phyloP scores from a whole-genome alignment of 1,284 basidiomycete species.

The Fereydounia khargensis region DNA sequence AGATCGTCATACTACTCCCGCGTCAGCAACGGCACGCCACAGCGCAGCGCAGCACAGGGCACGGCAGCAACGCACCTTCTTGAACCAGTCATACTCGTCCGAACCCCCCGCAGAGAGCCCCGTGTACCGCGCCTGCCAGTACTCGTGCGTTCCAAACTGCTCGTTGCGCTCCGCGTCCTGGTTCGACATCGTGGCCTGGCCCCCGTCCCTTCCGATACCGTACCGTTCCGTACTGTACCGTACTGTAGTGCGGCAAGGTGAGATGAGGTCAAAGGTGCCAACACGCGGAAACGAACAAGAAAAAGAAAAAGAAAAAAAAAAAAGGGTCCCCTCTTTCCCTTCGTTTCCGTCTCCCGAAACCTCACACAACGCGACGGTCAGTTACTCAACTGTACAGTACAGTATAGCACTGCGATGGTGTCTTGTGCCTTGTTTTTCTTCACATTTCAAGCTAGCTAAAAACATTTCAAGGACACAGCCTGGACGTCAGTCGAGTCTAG shows the following conservation, averaged over 20 bases:
- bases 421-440: too few relatives aligned
- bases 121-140: constrained; percentile 49
- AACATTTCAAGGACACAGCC: not conserved
- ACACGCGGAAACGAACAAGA: too few relatives aligned
- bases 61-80: constrained; percentile 13
- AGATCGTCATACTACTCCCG: constrained; percentile 4
- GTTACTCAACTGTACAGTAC: too few relatives aligned
- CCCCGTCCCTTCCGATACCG: too few relatives aligned
- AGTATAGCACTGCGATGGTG: too few relatives aligned
- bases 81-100: constrained; percentile 49
- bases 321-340: not conserved
- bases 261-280: too few relatives aligned
- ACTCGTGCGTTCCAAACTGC: constrained; percentile 37
- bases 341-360: constrained; percentile 3
- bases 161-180: constrained; percentile 23
- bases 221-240: too few relatives aligned
- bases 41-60: not conserved
- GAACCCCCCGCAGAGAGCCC: constrained; percentile 17
- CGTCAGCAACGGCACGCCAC: not conserved
- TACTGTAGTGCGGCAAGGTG: too few relatives aligned
- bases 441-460: too few relatives aligned
- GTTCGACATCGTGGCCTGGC: constrained; percentile 10
- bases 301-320: not conserved
- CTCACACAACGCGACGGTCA: too few relatives aligned
- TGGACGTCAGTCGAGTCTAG: not conserved